Percentiles rank a stretch among this genome's conserved stretches.
Evolutionary conservation across 208 protist species (phyloP).

Genomic region (Trypanosoma brucei): DNA sequence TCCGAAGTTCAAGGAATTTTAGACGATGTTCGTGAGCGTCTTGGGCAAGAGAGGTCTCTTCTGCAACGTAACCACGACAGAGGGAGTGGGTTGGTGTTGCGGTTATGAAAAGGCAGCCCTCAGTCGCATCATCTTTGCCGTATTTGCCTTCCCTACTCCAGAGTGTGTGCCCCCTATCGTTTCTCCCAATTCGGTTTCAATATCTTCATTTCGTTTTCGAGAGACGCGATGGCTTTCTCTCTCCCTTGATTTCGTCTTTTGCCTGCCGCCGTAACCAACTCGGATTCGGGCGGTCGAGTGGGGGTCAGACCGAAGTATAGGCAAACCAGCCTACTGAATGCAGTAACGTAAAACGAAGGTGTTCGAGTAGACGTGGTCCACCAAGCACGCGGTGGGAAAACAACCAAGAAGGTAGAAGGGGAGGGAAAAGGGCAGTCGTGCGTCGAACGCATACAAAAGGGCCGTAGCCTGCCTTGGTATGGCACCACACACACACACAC

Average conservation of each 20-base stretch:
- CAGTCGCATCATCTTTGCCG: too few relatives aligned
- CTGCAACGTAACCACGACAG: conserved; percentile 10
- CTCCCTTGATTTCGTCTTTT: background rate
- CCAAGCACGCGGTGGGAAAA: background rate
- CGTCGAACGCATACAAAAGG: background rate
- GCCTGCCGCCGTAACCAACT: background rate
- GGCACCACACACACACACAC: too few relatives aligned
- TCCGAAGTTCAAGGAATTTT: conserved; percentile 3
- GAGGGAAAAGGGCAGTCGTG: background rate
- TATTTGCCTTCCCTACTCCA: too few relatives aligned
- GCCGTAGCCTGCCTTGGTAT: too few relatives aligned
- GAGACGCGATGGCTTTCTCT: background rate
- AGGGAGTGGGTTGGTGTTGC: conserved; percentile 13
- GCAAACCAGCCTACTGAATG: too few relatives aligned
- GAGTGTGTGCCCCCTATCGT: too few relatives aligned
- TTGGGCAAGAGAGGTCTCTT: conserved; percentile 10
- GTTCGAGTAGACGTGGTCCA: too few relatives aligned
- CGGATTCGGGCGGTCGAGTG: background rate
- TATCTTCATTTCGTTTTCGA: too few relatives aligned
- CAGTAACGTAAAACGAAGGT: too few relatives aligned
- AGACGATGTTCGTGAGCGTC: conserved; percentile 10
- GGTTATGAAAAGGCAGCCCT: conserved; percentile 13
- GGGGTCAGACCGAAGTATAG: too few relatives aligned
- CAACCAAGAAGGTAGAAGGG: background rate
- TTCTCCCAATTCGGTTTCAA: too few relatives aligned